A percentile compares a stretch with the other conserved stretches of the same genome.
Conservation (phyloP, 305 asterid species). For the Rubia peregrina region DNA sequence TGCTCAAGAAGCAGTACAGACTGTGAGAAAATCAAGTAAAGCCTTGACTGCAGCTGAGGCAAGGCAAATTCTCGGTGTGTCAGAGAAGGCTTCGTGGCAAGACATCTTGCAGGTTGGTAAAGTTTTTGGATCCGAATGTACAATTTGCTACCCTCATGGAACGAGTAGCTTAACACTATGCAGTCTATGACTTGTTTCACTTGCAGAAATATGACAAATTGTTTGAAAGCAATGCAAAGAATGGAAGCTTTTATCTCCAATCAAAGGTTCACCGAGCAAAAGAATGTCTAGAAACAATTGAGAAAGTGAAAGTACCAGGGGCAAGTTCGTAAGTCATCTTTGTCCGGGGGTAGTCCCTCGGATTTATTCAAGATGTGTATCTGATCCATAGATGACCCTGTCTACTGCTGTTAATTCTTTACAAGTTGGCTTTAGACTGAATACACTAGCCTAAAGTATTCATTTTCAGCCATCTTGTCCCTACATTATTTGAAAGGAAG, state of each 20-base stretch:
- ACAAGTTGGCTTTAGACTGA: too few species aligned
- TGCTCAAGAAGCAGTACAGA: slow-evolving; percentile 71
- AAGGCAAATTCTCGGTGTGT: slow-evolving; percentile 71
- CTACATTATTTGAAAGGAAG: too few species aligned
- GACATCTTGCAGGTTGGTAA: slow-evolving; percentile 53
- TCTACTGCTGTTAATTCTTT: too few species aligned
- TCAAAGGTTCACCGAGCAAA: slow-evolving; percentile 42
- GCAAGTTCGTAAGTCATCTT: slow-evolving; percentile 3
- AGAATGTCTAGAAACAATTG: slow-evolving; percentile 33
- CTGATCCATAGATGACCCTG: too few species aligned
- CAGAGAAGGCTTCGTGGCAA: slow-evolving; percentile 65
- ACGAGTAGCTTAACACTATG: not conserved
- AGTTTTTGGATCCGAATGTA: not conserved
- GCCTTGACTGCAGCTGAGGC: slow-evolving; percentile 74
- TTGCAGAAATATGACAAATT: slow-evolving; percentile 37
- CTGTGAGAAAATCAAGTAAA: slow-evolving; percentile 43
- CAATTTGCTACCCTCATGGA: not conserved
- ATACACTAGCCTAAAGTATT: too few species aligned
- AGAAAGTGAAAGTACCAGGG: slow-evolving; percentile 23
- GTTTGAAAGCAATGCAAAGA: slow-evolving; percentile 33
- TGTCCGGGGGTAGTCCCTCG: not conserved
- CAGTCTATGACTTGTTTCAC: not conserved
- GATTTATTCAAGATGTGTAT: too few species aligned
- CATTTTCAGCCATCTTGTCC: too few species aligned
- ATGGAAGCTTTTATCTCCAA: slow-evolving; percentile 42